A percentile compares a stretch with the other conserved stretches of the same genome.
These are phyloP conservation scores for Coniochaeta sp. DNA, from an alignment of 2,329 filamentous ascomycete genomes.

Conservation along the genomic window DNA sequence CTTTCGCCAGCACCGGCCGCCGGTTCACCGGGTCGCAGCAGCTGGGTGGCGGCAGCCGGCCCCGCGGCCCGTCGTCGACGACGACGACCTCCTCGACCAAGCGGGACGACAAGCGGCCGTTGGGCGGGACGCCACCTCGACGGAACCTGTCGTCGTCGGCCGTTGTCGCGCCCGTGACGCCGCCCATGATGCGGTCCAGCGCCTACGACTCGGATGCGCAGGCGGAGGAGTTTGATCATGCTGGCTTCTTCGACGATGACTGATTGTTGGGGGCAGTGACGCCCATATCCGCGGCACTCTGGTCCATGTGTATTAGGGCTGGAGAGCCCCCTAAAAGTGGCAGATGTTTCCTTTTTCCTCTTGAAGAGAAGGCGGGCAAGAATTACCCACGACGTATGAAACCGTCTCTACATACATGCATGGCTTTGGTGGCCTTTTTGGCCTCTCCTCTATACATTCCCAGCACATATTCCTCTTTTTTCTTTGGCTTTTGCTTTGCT, in stretches of 20 bases:
- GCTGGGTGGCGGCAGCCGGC: conserved; percentile 29
- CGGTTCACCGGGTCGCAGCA: conserved; percentile 38
- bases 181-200: conserved; percentile 52
- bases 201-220: conserved; percentile 56
- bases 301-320: too few species aligned
- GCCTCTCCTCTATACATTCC: neutral
- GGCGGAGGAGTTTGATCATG: conserved; percentile 51
- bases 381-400: too few species aligned
- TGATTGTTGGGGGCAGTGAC: too few species aligned
- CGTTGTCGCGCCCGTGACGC: conserved; percentile 42
- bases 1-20: conserved; percentile 53
- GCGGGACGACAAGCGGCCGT: conserved; percentile 30
- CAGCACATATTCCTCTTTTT: neutral
- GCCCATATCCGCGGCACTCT: too few species aligned
- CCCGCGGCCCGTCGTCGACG: conserved; percentile 19
- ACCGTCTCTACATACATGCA: too few species aligned
- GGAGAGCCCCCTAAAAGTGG: too few species aligned
- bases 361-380: too few species aligned
- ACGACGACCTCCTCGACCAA: conserved; percentile 21
- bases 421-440: too few species aligned
- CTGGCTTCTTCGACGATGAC: conserved; percentile 51
- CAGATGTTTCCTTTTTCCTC: too few species aligned
- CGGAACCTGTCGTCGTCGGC: conserved; percentile 15
- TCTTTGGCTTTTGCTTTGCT: neutral
- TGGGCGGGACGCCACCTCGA: conserved; percentile 33